Conservation (phyloP, 495 filamentous ascomycete genomes). For the Penicillium turbatum region DNA sequence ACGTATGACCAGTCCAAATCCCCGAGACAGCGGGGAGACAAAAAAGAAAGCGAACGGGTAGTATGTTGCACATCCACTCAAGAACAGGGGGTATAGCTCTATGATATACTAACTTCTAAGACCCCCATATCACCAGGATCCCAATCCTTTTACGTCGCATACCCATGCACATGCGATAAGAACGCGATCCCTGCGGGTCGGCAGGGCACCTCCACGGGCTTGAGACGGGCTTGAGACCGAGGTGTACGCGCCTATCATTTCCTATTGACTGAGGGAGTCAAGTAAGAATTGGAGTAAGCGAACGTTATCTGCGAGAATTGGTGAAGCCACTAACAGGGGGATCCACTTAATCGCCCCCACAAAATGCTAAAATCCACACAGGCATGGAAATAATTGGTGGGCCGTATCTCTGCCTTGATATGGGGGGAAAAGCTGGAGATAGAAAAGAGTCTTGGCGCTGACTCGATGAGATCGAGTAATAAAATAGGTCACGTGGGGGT, state of each 20-base stretch:
- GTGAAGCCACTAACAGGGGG: not conserved
- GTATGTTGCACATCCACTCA: not conserved
- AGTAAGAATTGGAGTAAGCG: conserved; percentile 29
- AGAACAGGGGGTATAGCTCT: not conserved
- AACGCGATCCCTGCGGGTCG: not conserved
- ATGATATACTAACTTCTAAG: not conserved
- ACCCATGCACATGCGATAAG: not conserved
- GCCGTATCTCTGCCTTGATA: conserved; percentile 21
- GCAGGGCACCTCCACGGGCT: too few species aligned
- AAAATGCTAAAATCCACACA: not conserved
- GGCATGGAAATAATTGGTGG: conserved; percentile 9
- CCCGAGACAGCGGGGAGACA: not conserved
- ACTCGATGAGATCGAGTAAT: conserved; percentile 47
- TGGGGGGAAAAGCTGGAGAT: conserved; percentile 14
- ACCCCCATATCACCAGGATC: not conserved
- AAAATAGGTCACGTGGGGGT: not conserved
- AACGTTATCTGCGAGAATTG: conserved; percentile 17
- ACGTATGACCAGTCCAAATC: not conserved
- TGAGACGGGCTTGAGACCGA: not conserved
- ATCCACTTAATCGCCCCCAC: not conserved
- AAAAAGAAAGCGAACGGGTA: not conserved
- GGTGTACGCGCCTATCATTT: conserved; percentile 17
- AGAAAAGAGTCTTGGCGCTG: conserved; percentile 19
- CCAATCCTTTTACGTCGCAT: not conserved
- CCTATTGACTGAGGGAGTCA: conserved; percentile 20